These are phyloP conservation scores for Suillus subluteus DNA, from an alignment of 768 basidiomycete genomes.

Conservation along the genomic window DNA sequence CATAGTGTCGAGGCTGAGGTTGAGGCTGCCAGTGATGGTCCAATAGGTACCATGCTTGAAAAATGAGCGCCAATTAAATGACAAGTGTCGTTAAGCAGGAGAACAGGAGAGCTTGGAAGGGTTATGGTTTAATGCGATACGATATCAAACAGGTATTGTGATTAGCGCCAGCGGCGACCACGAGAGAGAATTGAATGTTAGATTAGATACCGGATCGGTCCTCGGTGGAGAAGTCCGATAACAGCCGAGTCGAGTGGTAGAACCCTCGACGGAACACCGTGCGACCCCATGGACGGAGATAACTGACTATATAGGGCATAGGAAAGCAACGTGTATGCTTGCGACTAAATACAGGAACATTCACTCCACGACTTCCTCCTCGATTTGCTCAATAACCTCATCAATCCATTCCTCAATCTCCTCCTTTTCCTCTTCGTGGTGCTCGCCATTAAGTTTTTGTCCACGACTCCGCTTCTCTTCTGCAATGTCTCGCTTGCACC, in stretches of 20 bases:
- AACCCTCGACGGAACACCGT: conserved; percentile 1
- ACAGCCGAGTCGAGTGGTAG: neutral
- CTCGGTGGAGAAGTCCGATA: neutral
- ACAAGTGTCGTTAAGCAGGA: conserved; percentile 23
- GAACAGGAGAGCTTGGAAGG: neutral
- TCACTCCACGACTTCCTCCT: conserved; percentile 73
- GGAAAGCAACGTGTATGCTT: neutral
- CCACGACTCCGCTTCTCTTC: conserved; percentile 53
- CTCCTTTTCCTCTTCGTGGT: conserved; percentile 69
- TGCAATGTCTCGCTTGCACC: conserved; percentile 66
- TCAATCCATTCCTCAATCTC: conserved; percentile 95
- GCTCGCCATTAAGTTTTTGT: conserved; percentile 34
- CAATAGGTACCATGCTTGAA: conserved; percentile 32
- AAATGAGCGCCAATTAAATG: conserved; percentile 20
- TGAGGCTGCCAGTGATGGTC: conserved; percentile 32
- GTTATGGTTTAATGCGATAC: neutral
- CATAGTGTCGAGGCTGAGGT: conserved; percentile 65
- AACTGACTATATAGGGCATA: neutral
- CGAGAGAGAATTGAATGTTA: conserved; percentile 5
- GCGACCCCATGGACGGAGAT: neutral
- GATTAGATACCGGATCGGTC: conserved; percentile 4
- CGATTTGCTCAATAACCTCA: conserved; percentile 89
- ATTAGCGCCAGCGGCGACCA: neutral
- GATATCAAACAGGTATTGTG: neutral
- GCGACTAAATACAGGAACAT: conserved; percentile 3